These are phyloP conservation scores for Daldinia loculata DNA, from an alignment of 495 filamentous ascomycete genomes.

Conservation along the genomic window DNA sequence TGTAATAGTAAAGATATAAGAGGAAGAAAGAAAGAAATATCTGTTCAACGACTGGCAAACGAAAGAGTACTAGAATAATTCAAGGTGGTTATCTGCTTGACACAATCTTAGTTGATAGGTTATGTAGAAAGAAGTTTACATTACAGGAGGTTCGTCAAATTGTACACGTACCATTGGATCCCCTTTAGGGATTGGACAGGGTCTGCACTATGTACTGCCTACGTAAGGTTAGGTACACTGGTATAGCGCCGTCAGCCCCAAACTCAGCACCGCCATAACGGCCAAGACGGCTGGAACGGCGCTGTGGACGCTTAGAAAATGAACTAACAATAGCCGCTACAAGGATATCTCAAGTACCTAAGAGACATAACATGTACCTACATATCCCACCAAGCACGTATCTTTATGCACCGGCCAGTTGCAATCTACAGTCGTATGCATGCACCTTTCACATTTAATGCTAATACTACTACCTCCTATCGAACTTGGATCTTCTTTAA, in stretches of 20 bases:
- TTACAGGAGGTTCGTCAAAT: constrained; percentile 35
- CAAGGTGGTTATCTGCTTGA: constrained; percentile 1
- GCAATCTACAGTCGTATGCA: background rate
- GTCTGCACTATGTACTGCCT: constrained; percentile 10
- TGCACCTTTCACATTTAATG: background rate
- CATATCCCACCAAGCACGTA: background rate
- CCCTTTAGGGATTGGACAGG: constrained; percentile 23
- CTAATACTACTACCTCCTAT: no score
- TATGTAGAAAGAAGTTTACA: constrained; percentile 35
- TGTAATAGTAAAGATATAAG: background rate
- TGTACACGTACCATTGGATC: constrained; percentile 41
- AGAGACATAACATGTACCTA: no score
- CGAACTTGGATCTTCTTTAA: no score
- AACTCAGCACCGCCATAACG: constrained; percentile 12
- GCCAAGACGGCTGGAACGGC: constrained; percentile 32
- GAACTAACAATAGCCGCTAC: constrained; percentile 5
- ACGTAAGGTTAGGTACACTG: background rate
- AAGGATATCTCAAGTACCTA: background rate
- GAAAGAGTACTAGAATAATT: background rate
- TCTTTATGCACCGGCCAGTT: background rate
- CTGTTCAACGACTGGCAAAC: background rate
- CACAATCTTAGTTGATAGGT: constrained; percentile 5
- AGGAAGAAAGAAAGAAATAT: background rate
- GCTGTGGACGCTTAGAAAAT: constrained; percentile 10
- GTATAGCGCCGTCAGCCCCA: constrained; percentile 8